Conservation (phyloP, 306 rosid species). For the Cyclanthera cordifolia region DNA sequence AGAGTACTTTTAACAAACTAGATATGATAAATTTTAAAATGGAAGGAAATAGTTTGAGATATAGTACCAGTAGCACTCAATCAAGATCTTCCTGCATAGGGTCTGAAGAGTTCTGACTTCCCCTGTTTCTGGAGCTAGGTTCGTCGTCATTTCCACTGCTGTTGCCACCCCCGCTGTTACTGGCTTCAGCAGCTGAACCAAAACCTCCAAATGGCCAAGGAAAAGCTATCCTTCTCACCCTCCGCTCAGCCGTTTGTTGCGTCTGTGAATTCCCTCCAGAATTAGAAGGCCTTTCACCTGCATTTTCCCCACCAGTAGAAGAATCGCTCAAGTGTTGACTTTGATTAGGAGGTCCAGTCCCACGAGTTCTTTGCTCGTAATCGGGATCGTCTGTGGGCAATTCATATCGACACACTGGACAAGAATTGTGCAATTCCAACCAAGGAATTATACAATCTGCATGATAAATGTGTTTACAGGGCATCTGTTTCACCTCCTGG, state of each 20-base stretch:
- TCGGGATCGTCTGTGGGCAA: slow-evolving; percentile 78
- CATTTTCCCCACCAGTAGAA: slow-evolving; percentile 19
- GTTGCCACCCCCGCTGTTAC: slow-evolving; percentile 44
- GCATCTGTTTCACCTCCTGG: slow-evolving; percentile 68
- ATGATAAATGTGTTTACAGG: slow-evolving; percentile 84
- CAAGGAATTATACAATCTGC: slow-evolving; percentile 72
- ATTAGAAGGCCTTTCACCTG: slow-evolving; percentile 18
- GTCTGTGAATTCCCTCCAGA: slow-evolving; percentile 25
- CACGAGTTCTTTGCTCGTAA: slow-evolving; percentile 51
- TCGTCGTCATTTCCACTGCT: slow-evolving; percentile 34
- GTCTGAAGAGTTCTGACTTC: slow-evolving; percentile 54
- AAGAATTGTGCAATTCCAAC: slow-evolving; percentile 79
- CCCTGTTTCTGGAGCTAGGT: slow-evolving; percentile 46
- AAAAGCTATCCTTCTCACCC: slow-evolving; percentile 56
- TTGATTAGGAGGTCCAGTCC: slow-evolving; percentile 17
- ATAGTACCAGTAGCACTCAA: slow-evolving; percentile 32
- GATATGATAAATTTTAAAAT: slow-evolving; percentile 10
- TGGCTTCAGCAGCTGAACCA: slow-evolving; percentile 48
- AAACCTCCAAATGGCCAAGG: slow-evolving; percentile 45
- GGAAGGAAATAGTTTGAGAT: slow-evolving; percentile 14
- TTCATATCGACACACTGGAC: slow-evolving; percentile 90
- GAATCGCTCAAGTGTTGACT: slow-evolving; percentile 20
- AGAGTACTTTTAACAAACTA: too few relatives aligned
- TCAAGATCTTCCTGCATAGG: slow-evolving; percentile 93
- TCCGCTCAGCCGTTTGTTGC: slow-evolving; percentile 35